Base-by-base conservation (phyloP, 148 eudicot genomes). In the Vaccinium macrocarpon region DNA sequence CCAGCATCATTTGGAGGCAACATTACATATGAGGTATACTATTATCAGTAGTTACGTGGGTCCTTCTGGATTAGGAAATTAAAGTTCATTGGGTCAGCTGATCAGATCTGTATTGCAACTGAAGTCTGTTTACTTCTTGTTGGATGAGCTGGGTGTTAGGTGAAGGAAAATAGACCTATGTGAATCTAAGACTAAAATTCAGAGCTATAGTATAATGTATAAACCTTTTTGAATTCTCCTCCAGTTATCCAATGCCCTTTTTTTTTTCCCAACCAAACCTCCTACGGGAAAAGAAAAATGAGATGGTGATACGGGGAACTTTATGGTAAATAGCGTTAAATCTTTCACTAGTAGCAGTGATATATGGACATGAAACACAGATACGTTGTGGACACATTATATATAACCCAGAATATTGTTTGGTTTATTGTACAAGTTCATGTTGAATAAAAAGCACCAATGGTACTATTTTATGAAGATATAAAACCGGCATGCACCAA, bases 1-100 rank as follows among this genome's bases (percentile, higher is more conserved):
- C 93, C 94, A 64, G 93, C 93, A 51, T 82, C 92, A 78, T 92
- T 95, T 84, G 97, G 96, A 81, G 95, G 97, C 85, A 91, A 85
- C 85, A 81, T 94, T 74, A 88, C 94, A 2, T 92, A 93, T 88
- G 93, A 94, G 97, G 98, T 95, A 91, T 27, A 19, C 38, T 70
- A 29, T 82, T 11, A 14, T 72, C 46, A 38, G 48, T 76, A 68
- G 16, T 27, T 27, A 27, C 27, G 73, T 68, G 2, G 38, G 38
- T 68, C 73, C 55, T 51, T 51, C 55, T 51, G 8, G 55, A 51
- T 9, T 51, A 9, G 55, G 55, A 51, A 51, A 11, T 51, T 12
- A 12, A 51, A 51, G 55, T 12, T 51, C 11, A 8, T 51, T 29
- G 42, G 73, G 8, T 68, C 38, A 27, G 38, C 16, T 68, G 18